A percentile compares a stretch with the other conserved stretches of the same genome.
Evolutionary conservation across 2,329 filamentous ascomycete species (phyloP).

Genomic region (Penicillium hesseltinei): DNA sequence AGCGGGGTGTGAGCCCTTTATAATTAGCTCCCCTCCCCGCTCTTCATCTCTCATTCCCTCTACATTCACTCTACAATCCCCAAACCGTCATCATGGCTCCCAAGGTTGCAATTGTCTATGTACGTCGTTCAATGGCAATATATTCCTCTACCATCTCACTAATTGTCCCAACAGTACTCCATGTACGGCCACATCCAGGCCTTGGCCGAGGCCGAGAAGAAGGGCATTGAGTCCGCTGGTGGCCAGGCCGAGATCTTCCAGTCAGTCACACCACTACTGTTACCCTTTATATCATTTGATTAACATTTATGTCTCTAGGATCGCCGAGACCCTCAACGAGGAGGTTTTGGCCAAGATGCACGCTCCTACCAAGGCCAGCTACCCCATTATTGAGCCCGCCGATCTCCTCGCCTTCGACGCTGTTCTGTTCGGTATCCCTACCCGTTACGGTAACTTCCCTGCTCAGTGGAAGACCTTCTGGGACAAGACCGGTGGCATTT

Average conservation of each 20-base stretch:
- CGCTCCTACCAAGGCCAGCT: slow-evolving; percentile 71
- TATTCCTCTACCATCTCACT: slow-evolving; percentile 12
- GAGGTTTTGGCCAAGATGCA: slow-evolving; percentile 90
- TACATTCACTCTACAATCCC: slow-evolving; percentile 1
- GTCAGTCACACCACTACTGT: slow-evolving; percentile 44
- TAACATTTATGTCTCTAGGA: slow-evolving; percentile 43
- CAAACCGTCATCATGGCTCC: slow-evolving; percentile 67
- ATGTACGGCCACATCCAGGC: slow-evolving; percentile 88
- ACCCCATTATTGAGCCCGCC: slow-evolving; percentile 62
- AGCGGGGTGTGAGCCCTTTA: slow-evolving; percentile 4
- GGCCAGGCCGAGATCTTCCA: slow-evolving; percentile 80
- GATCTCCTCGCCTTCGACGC: slow-evolving; percentile 75
- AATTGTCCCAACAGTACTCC: slow-evolving; percentile 65
- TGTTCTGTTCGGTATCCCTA: slow-evolving; percentile 91
- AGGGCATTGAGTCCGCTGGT: slow-evolving; percentile 83
- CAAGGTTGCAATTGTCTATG: slow-evolving; percentile 87
- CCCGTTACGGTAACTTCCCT: slow-evolving; percentile 94
- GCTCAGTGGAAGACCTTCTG: slow-evolving; percentile 86
- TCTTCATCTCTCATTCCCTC: background rate
- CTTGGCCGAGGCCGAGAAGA: slow-evolving; percentile 85
- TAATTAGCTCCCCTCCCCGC: slow-evolving; percentile 13
- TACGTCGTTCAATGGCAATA: slow-evolving; percentile 48
- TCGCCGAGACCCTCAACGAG: slow-evolving; percentile 79
- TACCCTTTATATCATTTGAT: background rate
- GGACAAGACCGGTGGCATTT: slow-evolving; percentile 85